Evolutionary conservation across 1,284 basidiomycete species (phyloP).

Genomic region (Singerocomus inundabilis): DNA sequence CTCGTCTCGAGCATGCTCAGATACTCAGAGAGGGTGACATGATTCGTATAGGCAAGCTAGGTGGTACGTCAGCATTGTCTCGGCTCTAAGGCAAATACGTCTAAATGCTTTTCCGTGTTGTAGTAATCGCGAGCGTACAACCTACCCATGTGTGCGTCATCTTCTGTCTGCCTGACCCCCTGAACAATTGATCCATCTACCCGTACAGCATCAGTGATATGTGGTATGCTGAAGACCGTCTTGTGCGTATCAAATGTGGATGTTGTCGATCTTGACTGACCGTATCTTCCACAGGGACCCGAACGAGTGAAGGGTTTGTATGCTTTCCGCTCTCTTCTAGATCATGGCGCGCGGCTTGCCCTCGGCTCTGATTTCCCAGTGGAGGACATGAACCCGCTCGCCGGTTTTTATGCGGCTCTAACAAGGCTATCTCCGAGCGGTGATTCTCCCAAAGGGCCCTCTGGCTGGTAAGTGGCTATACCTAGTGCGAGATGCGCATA

Average conservation of each 20-base stretch:
- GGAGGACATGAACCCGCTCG: conserved; percentile 73
- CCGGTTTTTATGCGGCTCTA: conserved; percentile 84
- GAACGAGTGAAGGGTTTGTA: conserved; percentile 85
- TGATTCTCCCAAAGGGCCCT: conserved; percentile 76
- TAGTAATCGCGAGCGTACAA: conserved; percentile 79
- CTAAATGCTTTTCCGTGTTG: neutral
- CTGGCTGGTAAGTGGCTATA: conserved; percentile 64
- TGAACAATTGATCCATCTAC: neutral
- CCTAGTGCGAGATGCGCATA: neutral
- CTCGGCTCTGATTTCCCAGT: conserved; percentile 92
- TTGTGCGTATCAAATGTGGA: conserved; percentile 46
- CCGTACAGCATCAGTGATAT: conserved; percentile 72
- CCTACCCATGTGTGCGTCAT: conserved; percentile 80
- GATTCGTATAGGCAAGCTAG: conserved; percentile 69
- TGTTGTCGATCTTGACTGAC: neutral
- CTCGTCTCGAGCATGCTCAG: conserved; percentile 89
- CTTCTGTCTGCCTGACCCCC: neutral
- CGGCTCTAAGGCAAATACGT: neutral
- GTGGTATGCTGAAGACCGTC: conserved; percentile 82
- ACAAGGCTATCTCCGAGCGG: conserved; percentile 73
- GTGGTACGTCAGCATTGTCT: conserved; percentile 47
- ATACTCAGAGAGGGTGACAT: conserved; percentile 76
- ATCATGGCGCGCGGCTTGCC: conserved; percentile 60
- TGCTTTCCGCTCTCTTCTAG: conserved; percentile 74
- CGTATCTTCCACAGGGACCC: conserved; percentile 53